Base-by-base conservation (phyloP, 129 eudicot species). In the Silybum marianum region DNA sequence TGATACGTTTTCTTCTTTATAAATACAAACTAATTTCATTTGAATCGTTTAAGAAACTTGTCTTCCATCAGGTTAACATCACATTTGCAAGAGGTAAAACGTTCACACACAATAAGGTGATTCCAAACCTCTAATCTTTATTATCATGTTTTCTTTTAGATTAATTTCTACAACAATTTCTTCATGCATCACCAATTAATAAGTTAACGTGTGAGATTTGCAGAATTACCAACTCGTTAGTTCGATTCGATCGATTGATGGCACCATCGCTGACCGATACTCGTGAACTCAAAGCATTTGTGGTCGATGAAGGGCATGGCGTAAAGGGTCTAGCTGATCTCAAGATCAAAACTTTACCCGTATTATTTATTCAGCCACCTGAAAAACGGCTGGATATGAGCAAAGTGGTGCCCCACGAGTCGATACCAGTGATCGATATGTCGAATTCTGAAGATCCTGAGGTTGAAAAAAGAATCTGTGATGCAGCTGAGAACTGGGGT, bases 381-480 rank as follows among this genome's bases (percentile, higher is more conserved):
- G 85, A 87, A 84, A 85, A 86, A 84, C 79, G 93, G 16, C 85
- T 89, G 10, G 76, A 72, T 78, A 74, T 70, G 30, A 84, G 40
- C 79, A 82, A 82, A 79, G 75, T 86, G 9, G 23, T 60, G 7
- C 46, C 4, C 9, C 51, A 79, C 3, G 77, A 87, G 74, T 82
- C 89, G 18, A 79, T 89, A 80, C 93, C 93, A 69, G 75, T 82
- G 2, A 84, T 89, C 21, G 89, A 89, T 78, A 74, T 91, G 71
- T 85, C 91, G 22, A 79, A 88, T 44, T 82, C 69, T 22, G 86
- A 89, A 32, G 91, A 89, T 48, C 89, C 90, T 1, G 67, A 69
- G 38, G 81, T 85, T 0, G 88, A 63, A n/a, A 69, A 81, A 23
- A 21, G 81, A 14, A 83, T 90, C 67, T 85, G 94, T 6, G 88